Base-by-base conservation (phyloP, 176 grass and related monocot species). In the Pontederia paniculata region DNA sequence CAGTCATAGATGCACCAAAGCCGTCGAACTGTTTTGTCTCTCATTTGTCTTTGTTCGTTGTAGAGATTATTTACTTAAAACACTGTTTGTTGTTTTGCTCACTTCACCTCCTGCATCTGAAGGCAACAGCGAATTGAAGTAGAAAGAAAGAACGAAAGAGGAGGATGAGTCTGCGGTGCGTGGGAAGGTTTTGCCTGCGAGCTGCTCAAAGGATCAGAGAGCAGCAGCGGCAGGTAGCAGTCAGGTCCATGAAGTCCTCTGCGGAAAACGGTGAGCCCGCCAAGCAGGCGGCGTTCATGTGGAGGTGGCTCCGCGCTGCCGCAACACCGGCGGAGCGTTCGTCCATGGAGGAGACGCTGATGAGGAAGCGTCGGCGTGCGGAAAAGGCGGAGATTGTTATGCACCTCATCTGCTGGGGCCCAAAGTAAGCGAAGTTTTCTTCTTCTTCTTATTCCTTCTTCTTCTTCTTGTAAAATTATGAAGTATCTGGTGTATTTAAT, bases 361-460 rank as follows among this genome's bases (percentile, higher is more conserved):
- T 42, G 72, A 66, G 54, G 71, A 57, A 14, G 17, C 45, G 19
- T 55, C 47, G 57, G 70, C 55, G 17, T 16, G 63, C 52, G 3
- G 62, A 69, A 67, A 84, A 76, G 53, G 73, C 68, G 19, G 72
- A 80, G 42, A 76, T 54, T 12, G 67, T 57, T 3, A 50, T 72
- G 81, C 62, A 69, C 2, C 76, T 84, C 23, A 21, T 84, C 12
- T 84, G 81, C 12, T 80, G 81, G 76, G 81, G 76, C 31, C 68
- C 72, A 45, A 76, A 37, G 21, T 84, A 60, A 21, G 2, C 25
- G 63, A 9, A 15, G 10, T 17, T 17, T 21, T n/a, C n/a, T n/a
- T n/a, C n/a, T n/a, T n/a, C n/a, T n/a, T n/a, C n/a, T n/a, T n/a
- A n/a, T n/a, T n/a, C n/a, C n/a, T n/a, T n/a, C n/a, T n/a, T n/a